phyloP scores from a whole-genome alignment of 1,284 basidiomycete species.

The Chalciporus sp. region DNA sequence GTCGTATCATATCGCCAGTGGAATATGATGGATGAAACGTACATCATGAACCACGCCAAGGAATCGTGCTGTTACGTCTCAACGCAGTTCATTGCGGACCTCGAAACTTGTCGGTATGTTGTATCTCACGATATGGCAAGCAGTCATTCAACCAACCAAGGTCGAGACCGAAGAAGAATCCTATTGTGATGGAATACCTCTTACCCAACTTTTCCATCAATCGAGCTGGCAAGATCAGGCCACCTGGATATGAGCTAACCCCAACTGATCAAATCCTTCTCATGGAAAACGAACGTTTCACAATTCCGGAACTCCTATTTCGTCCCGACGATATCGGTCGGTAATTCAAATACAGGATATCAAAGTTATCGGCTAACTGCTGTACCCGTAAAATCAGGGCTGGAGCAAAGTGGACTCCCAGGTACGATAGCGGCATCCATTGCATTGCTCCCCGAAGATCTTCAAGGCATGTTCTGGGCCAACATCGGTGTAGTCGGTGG shows the following conservation, averaged over 20 bases:
- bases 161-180: slow-evolving; percentile 53
- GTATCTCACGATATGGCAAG: slow-evolving; percentile 17
- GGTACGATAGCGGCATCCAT: slow-evolving; percentile 78
- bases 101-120: slow-evolving; percentile 79
- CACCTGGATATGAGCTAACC: slow-evolving; percentile 50
- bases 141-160: slow-evolving; percentile 36
- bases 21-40: slow-evolving; percentile 97
- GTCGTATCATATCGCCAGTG: slow-evolving; percentile 93
- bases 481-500: slow-evolving; percentile 92
- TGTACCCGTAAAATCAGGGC: slow-evolving; percentile 48
- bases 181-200: slow-evolving; percentile 85
- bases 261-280: slow-evolving; percentile 79
- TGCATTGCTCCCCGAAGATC: slow-evolving; percentile 67
- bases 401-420: slow-evolving; percentile 81
- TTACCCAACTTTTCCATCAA: slow-evolving; percentile 84
- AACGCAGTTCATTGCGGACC: slow-evolving; percentile 69
- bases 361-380: slow-evolving; percentile 6
- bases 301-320: slow-evolving; percentile 88
- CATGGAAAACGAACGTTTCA: slow-evolving; percentile 90
- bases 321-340: slow-evolving; percentile 85
- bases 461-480: slow-evolving; percentile 91
- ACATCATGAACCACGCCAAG: slow-evolving; percentile 90
- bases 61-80: slow-evolving; percentile 88
- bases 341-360: slow-evolving; percentile 28
- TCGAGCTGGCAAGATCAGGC: slow-evolving; percentile 68